Evolutionary conservation across 2,329 filamentous ascomycete species (phyloP).

Genomic region (Gliomastix tumulicola): DNA sequence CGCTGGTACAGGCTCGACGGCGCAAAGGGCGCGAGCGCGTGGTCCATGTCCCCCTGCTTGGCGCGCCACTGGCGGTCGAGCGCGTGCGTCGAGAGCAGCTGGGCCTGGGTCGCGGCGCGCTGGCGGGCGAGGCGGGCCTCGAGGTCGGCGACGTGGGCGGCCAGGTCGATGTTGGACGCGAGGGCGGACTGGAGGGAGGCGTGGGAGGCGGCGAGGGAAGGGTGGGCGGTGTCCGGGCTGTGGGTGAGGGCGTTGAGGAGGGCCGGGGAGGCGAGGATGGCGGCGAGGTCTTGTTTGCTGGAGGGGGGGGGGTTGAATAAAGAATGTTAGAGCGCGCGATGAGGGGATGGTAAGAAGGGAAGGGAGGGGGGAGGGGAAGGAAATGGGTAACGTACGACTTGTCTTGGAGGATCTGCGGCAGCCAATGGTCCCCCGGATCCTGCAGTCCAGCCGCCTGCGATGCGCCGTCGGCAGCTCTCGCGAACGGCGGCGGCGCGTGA

Average conservation of each 20-base stretch:
- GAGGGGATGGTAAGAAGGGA: conserved; percentile 2
- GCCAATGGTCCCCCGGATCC: conserved; percentile 67
- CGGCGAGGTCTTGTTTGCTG: conserved; percentile 73
- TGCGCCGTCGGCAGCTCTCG: no score
- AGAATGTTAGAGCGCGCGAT: background rate
- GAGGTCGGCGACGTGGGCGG: conserved; percentile 52
- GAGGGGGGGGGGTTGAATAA: conserved; percentile 13
- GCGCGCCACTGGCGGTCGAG: conserved; percentile 89
- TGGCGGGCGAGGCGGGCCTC: conserved; percentile 51
- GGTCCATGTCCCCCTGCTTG: conserved; percentile 85
- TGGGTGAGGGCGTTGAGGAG: conserved; percentile 72
- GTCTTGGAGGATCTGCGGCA: conserved; percentile 69
- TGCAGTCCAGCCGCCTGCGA: conserved; percentile 34
- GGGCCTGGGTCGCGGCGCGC: conserved; percentile 68
- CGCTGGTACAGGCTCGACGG: conserved; percentile 82
- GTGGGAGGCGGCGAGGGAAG: conserved; percentile 61
- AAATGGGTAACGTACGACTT: conserved; percentile 59
- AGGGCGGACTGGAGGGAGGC: conserved; percentile 58
- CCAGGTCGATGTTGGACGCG: conserved; percentile 64
- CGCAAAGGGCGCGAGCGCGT: conserved; percentile 75
- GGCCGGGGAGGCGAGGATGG: conserved; percentile 55
- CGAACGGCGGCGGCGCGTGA: conserved; percentile 14
- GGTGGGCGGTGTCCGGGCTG: conserved; percentile 60
- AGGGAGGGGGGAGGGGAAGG: conserved; percentile 12
- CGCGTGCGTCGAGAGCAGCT: conserved; percentile 74